Evolutionary conservation across 176 grass and related monocot genomes (phyloP), one percentile per base, ranked within the genome.

Genomic region (Cenchrus purpureus): DNA sequence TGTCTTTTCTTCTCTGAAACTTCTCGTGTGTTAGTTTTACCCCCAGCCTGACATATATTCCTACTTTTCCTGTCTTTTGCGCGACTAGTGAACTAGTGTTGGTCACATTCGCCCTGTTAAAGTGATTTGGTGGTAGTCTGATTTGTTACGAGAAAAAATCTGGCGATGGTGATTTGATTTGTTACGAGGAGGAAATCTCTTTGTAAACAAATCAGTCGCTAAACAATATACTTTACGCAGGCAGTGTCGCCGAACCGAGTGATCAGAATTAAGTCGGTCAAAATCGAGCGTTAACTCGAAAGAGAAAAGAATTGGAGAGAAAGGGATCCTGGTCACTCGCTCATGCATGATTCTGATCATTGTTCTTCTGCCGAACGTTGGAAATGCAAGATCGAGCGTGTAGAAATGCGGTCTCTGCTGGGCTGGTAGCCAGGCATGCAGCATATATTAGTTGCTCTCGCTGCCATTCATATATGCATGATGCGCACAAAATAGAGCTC

Each of bases 31-130:
- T 25, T 25, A 25, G 29, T 58, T 7, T 19, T 3, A 6, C 10
- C 53, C 43, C 44, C 12, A 62, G 20, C 59, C 75, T 86, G 74
- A 87, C 89, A 87, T 87, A 83, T 90, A 73, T 83, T 90, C 74
- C 68, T 87, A 68, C 50, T 78, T 68, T 68, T 61, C 34, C 88
- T 82, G 83, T 45, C 63, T 77, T 82, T 29, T 86, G 46, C 70
- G 19, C 6, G 55, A 49, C 32, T 81, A 34, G 19, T 73, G 5
- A 8, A 11, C 14, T 32, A n/a, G 65, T 70, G 8, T 12, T 40
- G 61, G 54, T 46, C 42, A 25, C 25, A 25, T 25, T 25, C 25
- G 25, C 25, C 25, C 25, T 25, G 25, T 25, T n/a, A n/a, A n/a
- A n/a, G n/a, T n/a, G n/a, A n/a, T n/a, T n/a, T n/a, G n/a, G n/a